These are phyloP conservation scores for Phytopythium kandeliae DNA, from an alignment of 352 stramenopile genomes.

Conservation along the genomic window DNA sequence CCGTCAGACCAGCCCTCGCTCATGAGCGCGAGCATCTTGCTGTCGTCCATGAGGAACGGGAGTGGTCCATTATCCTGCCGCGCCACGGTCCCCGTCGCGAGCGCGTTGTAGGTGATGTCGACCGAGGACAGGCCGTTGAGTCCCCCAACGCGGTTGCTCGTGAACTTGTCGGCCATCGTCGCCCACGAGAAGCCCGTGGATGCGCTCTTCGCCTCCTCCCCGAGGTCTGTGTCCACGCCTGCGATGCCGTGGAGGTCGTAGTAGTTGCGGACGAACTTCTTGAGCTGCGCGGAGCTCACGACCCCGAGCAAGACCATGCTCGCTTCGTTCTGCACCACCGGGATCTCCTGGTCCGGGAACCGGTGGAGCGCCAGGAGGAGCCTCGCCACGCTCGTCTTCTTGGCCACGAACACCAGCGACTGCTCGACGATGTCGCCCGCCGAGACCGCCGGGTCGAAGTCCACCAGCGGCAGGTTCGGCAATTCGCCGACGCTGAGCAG, in stretches of 20 bases:
- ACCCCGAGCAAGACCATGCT: slow-evolving; percentile 68
- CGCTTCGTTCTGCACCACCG: slow-evolving; percentile 59
- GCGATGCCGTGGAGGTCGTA: slow-evolving; percentile 45
- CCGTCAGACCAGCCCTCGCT: slow-evolving; percentile 56
- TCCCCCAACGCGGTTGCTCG: slow-evolving; percentile 39
- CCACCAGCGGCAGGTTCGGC: slow-evolving; percentile 80
- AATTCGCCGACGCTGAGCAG: slow-evolving; percentile 63
- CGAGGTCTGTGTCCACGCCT: slow-evolving; percentile 68
- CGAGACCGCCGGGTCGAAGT: slow-evolving; percentile 52
- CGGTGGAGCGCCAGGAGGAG: slow-evolving; percentile 71
- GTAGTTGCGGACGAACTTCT: slow-evolving; percentile 53
- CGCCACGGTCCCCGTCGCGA: slow-evolving; percentile 25
- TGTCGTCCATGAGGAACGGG: slow-evolving; percentile 82
- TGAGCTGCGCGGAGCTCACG: slow-evolving; percentile 47
- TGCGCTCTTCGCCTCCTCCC: slow-evolving; percentile 39
- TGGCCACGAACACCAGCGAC: slow-evolving; percentile 67
- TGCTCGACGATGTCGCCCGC: slow-evolving; percentile 69
- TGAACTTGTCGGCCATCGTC: slow-evolving; percentile 55
- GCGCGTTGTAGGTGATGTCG: slow-evolving; percentile 62
- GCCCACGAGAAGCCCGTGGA: slow-evolving; percentile 43
- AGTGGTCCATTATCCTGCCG: slow-evolving; percentile 21
- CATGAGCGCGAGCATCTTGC: slow-evolving; percentile 70
- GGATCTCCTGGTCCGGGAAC: slow-evolving; percentile 66
- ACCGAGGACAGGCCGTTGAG: slow-evolving; percentile 62
- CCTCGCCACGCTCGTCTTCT: slow-evolving; percentile 60